Evolutionary conservation across 1,139 yeast species (phyloP), one percentile per base, ranked within the genome.

Genomic region (Meyerozyma smithsonii): DNA sequence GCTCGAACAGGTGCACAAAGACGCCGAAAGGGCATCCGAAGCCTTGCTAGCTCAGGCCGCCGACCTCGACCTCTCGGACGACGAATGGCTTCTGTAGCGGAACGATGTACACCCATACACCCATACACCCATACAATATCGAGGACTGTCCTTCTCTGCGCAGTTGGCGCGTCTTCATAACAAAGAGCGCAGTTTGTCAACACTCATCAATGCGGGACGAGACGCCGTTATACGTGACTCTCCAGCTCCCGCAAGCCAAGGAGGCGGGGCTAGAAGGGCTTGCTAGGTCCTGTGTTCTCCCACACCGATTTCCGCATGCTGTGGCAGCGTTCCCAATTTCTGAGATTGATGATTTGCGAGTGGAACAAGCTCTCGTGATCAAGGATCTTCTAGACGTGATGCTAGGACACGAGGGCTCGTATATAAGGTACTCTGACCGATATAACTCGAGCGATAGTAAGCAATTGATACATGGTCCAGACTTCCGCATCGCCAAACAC

Each of bases 401-500:
- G 19, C 51, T 81, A 38, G 97, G 97, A 0, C 64, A 77, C 34
- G 96, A 89, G 56, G 97, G 97, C 0, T 69, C 71, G 26, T 88
- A 84, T 50, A 78, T 92, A 20, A 67, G 90, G 35, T 86, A 76
- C 54, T 72, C 82, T 35, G 85, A 79, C 38, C 67, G 70, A 21
- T 86, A 76, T 51, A 77, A 81, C 51, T 77, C 79, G 0, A 39
- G 46, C 0, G 58, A 62, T 15, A 43, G 56, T 4, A 55, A 55
- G 6, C 51, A 60, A 8, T 55, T 74, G 35, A 62, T 84, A 4
- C 58, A 57, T 14, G 95, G 95, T 0, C 94, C 95, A 1, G 92
- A 84, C 43, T 89, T 74, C 59, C 74, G 79, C 47, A 74, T 87
- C 21, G 83, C 85, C 30, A 82, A 79, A 50, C 79, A 79, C 44